Evolutionary conservation across 2,329 filamentous ascomycete species (phyloP).

Genomic region (Lachnellula suecica): DNA sequence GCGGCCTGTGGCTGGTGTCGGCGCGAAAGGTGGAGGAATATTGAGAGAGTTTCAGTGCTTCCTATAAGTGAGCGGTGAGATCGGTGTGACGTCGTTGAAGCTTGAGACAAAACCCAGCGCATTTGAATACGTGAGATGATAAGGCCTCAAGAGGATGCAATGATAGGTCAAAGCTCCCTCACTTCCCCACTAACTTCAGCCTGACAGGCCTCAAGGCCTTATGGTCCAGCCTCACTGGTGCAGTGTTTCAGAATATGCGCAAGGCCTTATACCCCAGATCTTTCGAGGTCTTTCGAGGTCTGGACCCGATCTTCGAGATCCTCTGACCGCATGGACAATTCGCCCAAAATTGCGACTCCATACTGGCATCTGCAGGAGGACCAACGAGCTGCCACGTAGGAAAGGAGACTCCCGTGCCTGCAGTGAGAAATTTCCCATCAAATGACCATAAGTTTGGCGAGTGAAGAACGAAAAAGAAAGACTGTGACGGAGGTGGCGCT

Average conservation of each 20-base stretch:
- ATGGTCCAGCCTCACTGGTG: neutral
- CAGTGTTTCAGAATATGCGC: constrained; percentile 1
- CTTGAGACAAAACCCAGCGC: neutral
- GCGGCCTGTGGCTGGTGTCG: neutral
- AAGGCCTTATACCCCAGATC: neutral
- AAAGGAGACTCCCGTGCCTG: neutral
- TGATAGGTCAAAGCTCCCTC: neutral
- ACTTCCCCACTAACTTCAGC: neutral
- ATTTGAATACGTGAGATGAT: neutral
- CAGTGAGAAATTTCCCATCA: neutral
- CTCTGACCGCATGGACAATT: neutral
- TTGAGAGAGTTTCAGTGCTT: neutral
- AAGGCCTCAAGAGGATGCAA: neutral
- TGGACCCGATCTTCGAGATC: neutral
- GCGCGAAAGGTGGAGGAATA: too few species aligned
- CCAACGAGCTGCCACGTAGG: neutral
- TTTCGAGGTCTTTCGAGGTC: neutral
- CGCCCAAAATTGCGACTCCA: neutral
- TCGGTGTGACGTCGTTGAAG: neutral
- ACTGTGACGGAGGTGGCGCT: constrained; percentile 1
- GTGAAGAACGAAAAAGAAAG: constrained; percentile 1
- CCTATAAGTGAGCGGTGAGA: neutral
- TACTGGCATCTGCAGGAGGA: neutral
- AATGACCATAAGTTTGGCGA: neutral
- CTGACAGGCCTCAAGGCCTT: neutral